A percentile compares a stretch with the other conserved stretches of the same genome.
Evolutionary conservation across 2,329 filamentous ascomycete genomes (phyloP).

Genomic region (Leptographium procerum): DNA sequence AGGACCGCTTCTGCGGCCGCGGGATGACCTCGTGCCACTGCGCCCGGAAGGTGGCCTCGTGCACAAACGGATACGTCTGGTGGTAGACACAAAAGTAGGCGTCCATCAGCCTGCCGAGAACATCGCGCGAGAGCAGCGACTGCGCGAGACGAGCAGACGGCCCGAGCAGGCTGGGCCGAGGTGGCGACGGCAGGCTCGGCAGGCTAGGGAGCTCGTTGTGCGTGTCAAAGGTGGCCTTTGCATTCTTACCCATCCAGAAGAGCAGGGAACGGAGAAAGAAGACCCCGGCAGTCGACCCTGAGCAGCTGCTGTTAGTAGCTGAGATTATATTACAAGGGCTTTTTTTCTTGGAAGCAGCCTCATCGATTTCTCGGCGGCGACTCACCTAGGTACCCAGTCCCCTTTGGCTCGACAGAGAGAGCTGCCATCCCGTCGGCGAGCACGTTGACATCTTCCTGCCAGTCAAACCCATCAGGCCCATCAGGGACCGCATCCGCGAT

Average conservation of each 20-base stretch:
- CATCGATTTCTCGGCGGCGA: background rate
- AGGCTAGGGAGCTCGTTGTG: background rate
- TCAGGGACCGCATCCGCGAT: slow-evolving; percentile 2
- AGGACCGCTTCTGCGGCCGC: slow-evolving; percentile 2
- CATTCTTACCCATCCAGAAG: slow-evolving; percentile 1
- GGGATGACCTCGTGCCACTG: slow-evolving; percentile 5
- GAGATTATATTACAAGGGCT: too few relatives aligned
- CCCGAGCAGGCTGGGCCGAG: background rate
- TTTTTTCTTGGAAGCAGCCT: too few relatives aligned
- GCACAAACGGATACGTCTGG: slow-evolving; percentile 3
- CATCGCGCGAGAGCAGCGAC: background rate
- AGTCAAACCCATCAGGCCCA: slow-evolving; percentile 3
- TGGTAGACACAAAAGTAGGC: slow-evolving; percentile 5
- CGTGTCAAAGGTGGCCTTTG: background rate
- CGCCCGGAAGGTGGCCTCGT: slow-evolving; percentile 4
- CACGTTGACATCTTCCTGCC: slow-evolving; percentile 5
- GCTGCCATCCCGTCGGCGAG: slow-evolving; percentile 7
- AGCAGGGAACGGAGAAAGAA: slow-evolving; percentile 4
- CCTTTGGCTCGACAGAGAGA: slow-evolving; percentile 4
- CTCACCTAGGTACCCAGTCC: slow-evolving; percentile 3
- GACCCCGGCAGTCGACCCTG: slow-evolving; percentile 3
- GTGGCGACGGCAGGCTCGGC: background rate
- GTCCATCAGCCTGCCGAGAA: slow-evolving; percentile 1
- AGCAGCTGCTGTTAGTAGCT: background rate
- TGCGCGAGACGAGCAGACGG: background rate